These are phyloP conservation scores for Mucor ambiguus DNA, from an alignment of 371 early-diverging fungal species.

Conservation along the genomic window DNA sequence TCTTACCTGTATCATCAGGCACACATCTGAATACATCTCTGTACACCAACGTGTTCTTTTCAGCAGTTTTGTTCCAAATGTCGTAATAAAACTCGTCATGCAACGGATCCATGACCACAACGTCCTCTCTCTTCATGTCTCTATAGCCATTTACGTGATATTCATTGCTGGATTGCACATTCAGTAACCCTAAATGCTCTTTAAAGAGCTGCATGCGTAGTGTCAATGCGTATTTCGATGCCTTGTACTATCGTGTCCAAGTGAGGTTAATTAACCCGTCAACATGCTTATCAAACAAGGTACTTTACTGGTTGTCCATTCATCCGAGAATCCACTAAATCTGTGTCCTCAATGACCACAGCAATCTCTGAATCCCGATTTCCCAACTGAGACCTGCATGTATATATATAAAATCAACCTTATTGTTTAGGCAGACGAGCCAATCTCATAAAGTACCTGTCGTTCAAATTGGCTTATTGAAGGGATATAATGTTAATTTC, in stretches of 20 bases:
- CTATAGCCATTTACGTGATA: constrained; percentile 11
- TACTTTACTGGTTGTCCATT: constrained; percentile 61
- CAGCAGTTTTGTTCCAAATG: constrained; percentile 69
- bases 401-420: not conserved
- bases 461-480: constrained; percentile 47
- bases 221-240: constrained; percentile 69
- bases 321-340: constrained; percentile 70
- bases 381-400: constrained; percentile 83
- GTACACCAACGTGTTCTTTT: constrained; percentile 69
- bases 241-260: constrained; percentile 53
- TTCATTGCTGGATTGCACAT: not conserved
- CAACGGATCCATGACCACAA: constrained; percentile 74
- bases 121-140: constrained; percentile 27
- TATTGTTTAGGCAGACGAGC: not conserved
- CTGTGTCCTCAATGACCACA: constrained; percentile 77
- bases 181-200: constrained; percentile 81
- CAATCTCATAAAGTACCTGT: constrained; percentile 30
- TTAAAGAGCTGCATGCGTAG: constrained; percentile 77
- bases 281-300: not conserved
- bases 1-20: constrained; percentile 77
- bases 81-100: constrained; percentile 60
- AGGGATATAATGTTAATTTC: not conserved
- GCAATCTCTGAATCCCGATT: constrained; percentile 92
- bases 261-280: not conserved
- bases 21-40: constrained; percentile 81